Base-by-base conservation (phyloP, 768 basidiomycete species). In the Serendipita sp. region DNA sequence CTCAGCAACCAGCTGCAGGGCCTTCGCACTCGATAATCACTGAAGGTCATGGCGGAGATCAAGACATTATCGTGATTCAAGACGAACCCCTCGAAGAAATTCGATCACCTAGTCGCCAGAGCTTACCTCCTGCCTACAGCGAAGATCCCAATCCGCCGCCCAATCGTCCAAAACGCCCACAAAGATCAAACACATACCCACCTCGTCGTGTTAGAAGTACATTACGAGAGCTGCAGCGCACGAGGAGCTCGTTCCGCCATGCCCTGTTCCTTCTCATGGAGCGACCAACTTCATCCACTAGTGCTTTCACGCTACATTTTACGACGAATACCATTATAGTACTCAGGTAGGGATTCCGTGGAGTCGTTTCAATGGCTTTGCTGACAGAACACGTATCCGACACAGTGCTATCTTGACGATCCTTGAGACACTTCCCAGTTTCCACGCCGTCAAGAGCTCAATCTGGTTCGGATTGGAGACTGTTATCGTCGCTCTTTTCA, bases 401-500 rank as follows among this genome's bases (percentile, higher is more conserved):
- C 18, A 46, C 18, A 60, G 56, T 1, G 89, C 89, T 0, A 67
- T 88, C 45, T 82, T 91, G 32, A 91, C 89, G 0, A 78, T 89
- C 3, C 75, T 91, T 30, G 89, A 91, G 73, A 91, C 89, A 0
- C 84, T 91, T 1, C 89, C 87, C 0, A 79, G 82, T 1, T 84
- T 90, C 68, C 88, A 88, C 71, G 79, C 80, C 8, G 82, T 85
- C 2, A 81, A 84, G 2, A 82, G 80, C 13, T 77, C 83, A 44
- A 76, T 86, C 4, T 91, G 92, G 83, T 95, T 95, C 67, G 92
- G 92, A 0, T 71, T 92, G 24, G 92, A 94, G 75, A 92, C 91
- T 16, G 84, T 80, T 63, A 74, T 94, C 8, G 92, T 94, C 30
- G 83, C 85, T 56, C 72, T 93, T 2, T 95, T 94, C 73, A 93